These are phyloP conservation scores for Starmerella cellae DNA, from an alignment of 805 yeast species.

Conservation along the genomic window DNA sequence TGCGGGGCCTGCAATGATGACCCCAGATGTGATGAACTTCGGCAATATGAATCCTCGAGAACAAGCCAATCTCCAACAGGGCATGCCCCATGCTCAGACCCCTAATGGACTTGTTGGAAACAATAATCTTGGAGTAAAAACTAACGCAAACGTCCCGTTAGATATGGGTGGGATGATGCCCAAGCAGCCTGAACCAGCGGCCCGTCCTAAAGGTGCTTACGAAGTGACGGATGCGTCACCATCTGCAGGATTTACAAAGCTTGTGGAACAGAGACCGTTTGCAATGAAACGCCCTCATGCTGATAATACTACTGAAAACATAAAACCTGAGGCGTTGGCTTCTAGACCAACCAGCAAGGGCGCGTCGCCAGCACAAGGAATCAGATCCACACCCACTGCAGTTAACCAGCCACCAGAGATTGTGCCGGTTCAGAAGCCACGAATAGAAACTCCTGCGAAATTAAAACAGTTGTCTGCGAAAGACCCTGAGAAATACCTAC, in stretches of 20 bases:
- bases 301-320: not conserved
- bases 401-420: not conserved
- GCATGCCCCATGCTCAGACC: not conserved
- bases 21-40: not conserved
- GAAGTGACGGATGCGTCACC: not conserved
- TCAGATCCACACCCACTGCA: not conserved
- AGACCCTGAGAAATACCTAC: constrained; percentile 25
- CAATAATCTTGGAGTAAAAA: not conserved
- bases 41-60: too few relatives aligned
- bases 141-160: not conserved
- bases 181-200: not conserved
- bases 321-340: not conserved
- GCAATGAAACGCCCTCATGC: not conserved
- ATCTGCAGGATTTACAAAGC: not conserved
- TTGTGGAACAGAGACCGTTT: not conserved
- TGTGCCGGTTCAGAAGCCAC: constrained; percentile 16
- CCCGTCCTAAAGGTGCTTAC: not conserved
- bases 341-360: not conserved
- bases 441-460: constrained; percentile 18
- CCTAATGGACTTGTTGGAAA: not conserved
- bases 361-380: not conserved
- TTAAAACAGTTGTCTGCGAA: constrained; percentile 24
- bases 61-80: not conserved
- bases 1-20: not conserved
- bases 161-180: not conserved